Evolutionary conservation across 768 basidiomycete genomes (phyloP).

Genomic region (Lentinula lateritia): DNA sequence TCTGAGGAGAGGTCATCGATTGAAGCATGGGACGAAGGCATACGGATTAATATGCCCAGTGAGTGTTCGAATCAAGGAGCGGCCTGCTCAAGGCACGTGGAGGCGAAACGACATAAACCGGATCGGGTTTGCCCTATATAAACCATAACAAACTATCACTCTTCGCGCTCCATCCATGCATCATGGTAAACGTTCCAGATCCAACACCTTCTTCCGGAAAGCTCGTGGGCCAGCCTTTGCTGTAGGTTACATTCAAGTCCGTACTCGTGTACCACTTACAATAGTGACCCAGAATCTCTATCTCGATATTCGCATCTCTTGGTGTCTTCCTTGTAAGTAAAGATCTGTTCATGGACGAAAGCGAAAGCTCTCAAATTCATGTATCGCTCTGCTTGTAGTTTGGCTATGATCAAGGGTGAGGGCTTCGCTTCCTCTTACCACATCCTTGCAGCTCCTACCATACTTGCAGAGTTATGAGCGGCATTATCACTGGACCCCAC

Average conservation of each 20-base stretch:
- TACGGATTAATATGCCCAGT: conserved; percentile 18
- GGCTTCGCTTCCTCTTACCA: conserved; percentile 7
- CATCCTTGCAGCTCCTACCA: neutral
- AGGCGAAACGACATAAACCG: neutral
- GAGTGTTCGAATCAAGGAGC: neutral
- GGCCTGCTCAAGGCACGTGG: neutral
- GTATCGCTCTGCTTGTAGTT: conserved; percentile 38
- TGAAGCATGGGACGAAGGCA: conserved; percentile 61
- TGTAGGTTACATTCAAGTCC: conserved; percentile 41
- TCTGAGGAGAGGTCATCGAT: conserved; percentile 54
- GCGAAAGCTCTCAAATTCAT: conserved; percentile 1
- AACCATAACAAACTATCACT: conserved; percentile 12
- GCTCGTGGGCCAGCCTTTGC: conserved; percentile 73
- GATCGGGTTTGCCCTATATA: conserved; percentile 7
- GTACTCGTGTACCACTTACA: neutral
- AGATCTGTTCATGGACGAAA: neutral
- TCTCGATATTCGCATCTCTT: conserved; percentile 76
- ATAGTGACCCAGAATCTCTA: conserved; percentile 13
- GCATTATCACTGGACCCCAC: conserved; percentile 84
- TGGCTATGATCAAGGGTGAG: conserved; percentile 84
- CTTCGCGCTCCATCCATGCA: conserved; percentile 34
- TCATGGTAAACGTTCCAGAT: conserved; percentile 39
- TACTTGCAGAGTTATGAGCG: conserved; percentile 71
- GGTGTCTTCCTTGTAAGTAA: conserved; percentile 77
- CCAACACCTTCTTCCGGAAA: conserved; percentile 30